Evolutionary conservation across 2,329 filamentous ascomycete genomes (phyloP).

Genomic region (Colletotrichum magnum): DNA sequence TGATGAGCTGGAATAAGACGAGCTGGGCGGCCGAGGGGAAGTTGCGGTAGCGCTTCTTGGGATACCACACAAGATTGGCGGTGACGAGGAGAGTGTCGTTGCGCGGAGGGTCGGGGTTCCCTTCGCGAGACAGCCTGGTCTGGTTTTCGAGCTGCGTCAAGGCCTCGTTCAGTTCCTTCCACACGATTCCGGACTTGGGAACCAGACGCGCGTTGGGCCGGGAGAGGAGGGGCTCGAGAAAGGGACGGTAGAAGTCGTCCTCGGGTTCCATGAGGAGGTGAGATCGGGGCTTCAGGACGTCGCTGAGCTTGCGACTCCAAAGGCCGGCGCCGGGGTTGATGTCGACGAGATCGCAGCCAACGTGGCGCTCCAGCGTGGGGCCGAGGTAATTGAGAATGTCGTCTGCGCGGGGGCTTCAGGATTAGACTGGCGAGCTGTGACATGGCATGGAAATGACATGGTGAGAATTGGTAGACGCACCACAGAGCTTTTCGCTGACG

Average conservation of each 20-base stretch:
- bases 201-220: constrained; percentile 65
- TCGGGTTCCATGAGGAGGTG: constrained; percentile 89
- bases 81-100: constrained; percentile 84
- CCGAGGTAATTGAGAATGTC: constrained; percentile 80
- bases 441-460: too few species aligned
- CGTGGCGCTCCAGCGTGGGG: constrained; percentile 76
- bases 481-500: constrained; percentile 65
- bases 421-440: too few species aligned
- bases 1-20: constrained; percentile 73
- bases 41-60: constrained; percentile 62
- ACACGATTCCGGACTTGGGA: constrained; percentile 70
- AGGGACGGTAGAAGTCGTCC: constrained; percentile 67
- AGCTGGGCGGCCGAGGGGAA: constrained; percentile 72
- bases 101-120: constrained; percentile 59
- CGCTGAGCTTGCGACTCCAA: constrained; percentile 84
- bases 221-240: constrained; percentile 71
- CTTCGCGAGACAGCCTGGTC: constrained; percentile 52
- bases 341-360: constrained; percentile 88
- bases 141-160: constrained; percentile 72
- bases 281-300: constrained; percentile 80
- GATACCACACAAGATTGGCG: constrained; percentile 73
- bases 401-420: constrained; percentile 59
- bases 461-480: constrained; percentile 47
- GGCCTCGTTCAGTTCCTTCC: constrained; percentile 69
- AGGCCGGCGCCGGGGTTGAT: constrained; percentile 85